Percentiles rank a stretch among this genome's conserved stretches.
These are phyloP conservation scores for Fraxinus floribunda DNA, from an alignment of 305 asterid genomes.

Conservation along the genomic window DNA sequence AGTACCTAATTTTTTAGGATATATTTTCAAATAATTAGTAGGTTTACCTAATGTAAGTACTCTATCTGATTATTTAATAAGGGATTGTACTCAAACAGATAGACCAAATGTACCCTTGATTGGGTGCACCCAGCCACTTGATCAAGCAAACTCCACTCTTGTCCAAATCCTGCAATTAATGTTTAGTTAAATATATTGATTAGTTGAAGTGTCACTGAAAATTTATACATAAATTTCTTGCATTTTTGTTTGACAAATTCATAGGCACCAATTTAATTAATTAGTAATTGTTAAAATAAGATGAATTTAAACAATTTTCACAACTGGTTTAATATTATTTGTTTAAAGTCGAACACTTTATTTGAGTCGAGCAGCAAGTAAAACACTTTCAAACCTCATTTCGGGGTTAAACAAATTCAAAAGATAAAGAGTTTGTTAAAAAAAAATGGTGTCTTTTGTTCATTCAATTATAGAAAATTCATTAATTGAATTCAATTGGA, in stretches of 20 bases:
- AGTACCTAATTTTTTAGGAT: background rate
- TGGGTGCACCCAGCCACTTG: background rate
- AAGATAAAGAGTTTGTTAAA: background rate
- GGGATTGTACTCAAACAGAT: background rate
- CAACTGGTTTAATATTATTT: background rate
- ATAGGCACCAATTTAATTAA: background rate
- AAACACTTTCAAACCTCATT: background rate
- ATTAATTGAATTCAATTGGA: background rate
- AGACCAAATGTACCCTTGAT: background rate
- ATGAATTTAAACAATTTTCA: background rate
- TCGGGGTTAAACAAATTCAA: background rate
- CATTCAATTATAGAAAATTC: background rate
- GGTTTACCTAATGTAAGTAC: background rate
- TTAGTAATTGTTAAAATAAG: background rate
- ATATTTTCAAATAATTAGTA: background rate
- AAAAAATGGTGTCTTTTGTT: background rate
- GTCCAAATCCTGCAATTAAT: background rate
- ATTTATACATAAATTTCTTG: background rate
- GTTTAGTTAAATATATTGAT: background rate
- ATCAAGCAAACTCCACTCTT: background rate
- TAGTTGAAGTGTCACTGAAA: background rate
- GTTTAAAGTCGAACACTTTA: background rate
- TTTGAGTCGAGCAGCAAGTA: background rate
- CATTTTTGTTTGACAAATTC: background rate
- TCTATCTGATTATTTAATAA: background rate